Evolutionary conservation across 106 monocot species (phyloP), one percentile per base, ranked within the genome.

Genomic region (Gastrodia elata): DNA sequence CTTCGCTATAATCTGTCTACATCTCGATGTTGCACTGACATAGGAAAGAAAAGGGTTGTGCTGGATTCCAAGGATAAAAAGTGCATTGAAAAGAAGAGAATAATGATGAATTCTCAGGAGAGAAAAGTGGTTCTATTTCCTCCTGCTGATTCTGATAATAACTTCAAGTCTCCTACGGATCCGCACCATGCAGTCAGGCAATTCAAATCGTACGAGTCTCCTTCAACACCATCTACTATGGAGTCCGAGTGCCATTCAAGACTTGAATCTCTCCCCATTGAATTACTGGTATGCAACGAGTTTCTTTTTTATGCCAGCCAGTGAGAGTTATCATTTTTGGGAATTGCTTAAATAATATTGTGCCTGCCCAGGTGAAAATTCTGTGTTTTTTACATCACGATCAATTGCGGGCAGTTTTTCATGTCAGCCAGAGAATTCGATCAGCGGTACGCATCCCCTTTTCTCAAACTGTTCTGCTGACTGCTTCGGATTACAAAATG

Each of bases 381-480:
- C 30, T 98, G 39, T 93, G 93, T 52, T 77, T 79, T 71, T 79
- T 98, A 80, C 98, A 98, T 73, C 98, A 98, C 82, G 98, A 98
- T 74, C 87, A 98, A 70, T 73, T 98, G 32, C 79, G 80, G 68
- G 79, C 93, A 61, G 85, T 93, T 42, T 98, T 98, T 65, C 98
- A 98, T 85, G 98, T 93, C 41, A 93, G 90, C 40, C 86, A 76
- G 70, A 48, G 83, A 25, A 84, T 98, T 59, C 77, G 91, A 46
- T 83, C 59, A 41, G 90, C 98, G 70, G 98, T 98, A 83, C 85
- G 93, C 82, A n/a, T 28, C 73, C 48, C 34, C 46, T 65, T 44
- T 39, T 38, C 6, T 67, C 37, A 36, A 18, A 20, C 18, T 49
- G 15, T 2, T 49, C 5, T 49, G 1, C 48, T 0, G 13, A 2